Evolutionary conservation across 2,329 filamentous ascomycete genomes (phyloP).

Genomic region (Claviceps africana): DNA sequence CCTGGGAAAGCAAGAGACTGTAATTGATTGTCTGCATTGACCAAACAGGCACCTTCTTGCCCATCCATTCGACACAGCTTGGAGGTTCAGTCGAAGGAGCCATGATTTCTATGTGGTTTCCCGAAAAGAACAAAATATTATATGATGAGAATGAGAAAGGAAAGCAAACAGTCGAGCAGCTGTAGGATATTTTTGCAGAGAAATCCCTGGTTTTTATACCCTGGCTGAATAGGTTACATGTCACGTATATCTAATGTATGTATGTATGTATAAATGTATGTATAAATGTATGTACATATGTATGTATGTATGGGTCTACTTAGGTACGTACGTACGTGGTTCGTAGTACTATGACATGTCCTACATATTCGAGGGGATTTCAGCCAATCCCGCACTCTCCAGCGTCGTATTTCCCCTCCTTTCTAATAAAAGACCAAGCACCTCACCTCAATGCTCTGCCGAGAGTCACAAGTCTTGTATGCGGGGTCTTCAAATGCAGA

Average conservation of each 20-base stretch:
- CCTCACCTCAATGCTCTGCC: conserved; percentile 52
- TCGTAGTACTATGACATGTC: background rate
- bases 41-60: conserved; percentile 35
- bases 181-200: background rate
- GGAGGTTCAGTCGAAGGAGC: conserved; percentile 24
- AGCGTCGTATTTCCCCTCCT: background rate
- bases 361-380: background rate
- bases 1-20: conserved; percentile 36
- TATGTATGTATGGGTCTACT: too few species aligned
- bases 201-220: background rate
- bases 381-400: background rate
- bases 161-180: background rate
- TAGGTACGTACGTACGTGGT: background rate
- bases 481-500: conserved; percentile 35
- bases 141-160: background rate
- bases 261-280: background rate
- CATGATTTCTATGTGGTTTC: conserved; percentile 15
- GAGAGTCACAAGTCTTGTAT: conserved; percentile 39
- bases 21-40: conserved; percentile 39
- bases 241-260: too few species aligned
- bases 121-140: background rate
- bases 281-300: background rate
- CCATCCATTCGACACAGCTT: conserved; percentile 34
- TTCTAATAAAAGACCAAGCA: conserved; percentile 46
- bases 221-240: background rate